phyloP scores from a whole-genome alignment of 2,329 filamentous ascomycete genomes.

The Acarospora socialis region DNA sequence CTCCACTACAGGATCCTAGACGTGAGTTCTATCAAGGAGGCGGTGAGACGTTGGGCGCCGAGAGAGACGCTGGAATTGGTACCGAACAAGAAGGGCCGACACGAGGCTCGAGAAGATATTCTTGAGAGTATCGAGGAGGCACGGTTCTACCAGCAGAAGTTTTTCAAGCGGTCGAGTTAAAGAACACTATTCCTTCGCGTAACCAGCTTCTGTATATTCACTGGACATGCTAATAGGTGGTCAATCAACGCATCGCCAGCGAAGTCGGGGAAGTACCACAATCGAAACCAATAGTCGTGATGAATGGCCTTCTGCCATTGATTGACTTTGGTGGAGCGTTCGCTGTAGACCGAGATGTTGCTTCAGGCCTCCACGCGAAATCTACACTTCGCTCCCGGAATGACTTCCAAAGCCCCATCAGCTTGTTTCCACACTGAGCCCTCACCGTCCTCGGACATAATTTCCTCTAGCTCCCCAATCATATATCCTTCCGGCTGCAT shows the following conservation, averaged over 20 bases:
- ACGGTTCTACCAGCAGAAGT: slow-evolving; percentile 57
- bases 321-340: no score
- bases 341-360: no score
- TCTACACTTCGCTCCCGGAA: no score
- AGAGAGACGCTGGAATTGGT: slow-evolving; percentile 44
- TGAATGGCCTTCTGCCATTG: no score
- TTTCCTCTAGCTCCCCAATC: slow-evolving; percentile 1
- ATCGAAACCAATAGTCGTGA: no score
- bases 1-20: slow-evolving; percentile 86
- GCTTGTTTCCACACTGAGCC: no score
- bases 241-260: neutral
- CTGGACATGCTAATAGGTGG: neutral
- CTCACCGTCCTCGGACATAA: no score
- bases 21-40: slow-evolving; percentile 86
- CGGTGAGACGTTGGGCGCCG: slow-evolving; percentile 64
- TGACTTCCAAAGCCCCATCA: no score
- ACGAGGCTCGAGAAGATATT: slow-evolving; percentile 80
- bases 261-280: no score
- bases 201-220: no score
- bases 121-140: slow-evolving; percentile 91
- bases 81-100: slow-evolving; percentile 59
- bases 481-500: slow-evolving; percentile 1
- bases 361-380: no score
- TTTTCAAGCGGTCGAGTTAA: slow-evolving; percentile 46
- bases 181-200: slow-evolving; percentile 17